Evolutionary conservation across 208 protist species (phyloP).

Genomic region (Polymyxa betae): DNA sequence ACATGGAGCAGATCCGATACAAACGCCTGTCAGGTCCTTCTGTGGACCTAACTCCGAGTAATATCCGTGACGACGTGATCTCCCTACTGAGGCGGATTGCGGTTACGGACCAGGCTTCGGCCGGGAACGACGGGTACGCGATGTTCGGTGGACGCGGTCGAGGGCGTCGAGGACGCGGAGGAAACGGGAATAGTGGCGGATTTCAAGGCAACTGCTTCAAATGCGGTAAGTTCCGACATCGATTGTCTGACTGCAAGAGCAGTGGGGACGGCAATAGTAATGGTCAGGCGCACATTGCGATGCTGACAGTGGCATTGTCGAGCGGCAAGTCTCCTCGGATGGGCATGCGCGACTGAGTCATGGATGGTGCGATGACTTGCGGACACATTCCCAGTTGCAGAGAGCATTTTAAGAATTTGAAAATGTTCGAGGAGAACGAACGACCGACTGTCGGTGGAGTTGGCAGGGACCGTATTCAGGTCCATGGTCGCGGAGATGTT

Average conservation of each 20-base stretch:
- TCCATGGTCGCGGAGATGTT: background rate
- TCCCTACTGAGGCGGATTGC: background rate
- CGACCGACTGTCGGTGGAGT: background rate
- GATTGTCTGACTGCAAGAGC: background rate
- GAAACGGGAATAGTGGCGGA: too few relatives aligned
- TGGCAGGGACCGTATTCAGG: background rate
- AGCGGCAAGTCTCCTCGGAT: too few relatives aligned
- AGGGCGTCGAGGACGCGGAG: background rate
- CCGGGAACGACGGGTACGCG: background rate
- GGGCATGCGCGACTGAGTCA: too few relatives aligned
- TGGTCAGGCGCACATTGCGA: too few relatives aligned
- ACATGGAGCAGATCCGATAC: constrained; percentile 23
- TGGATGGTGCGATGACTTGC: too few relatives aligned
- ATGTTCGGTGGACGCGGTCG: background rate
- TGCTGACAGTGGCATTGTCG: too few relatives aligned
- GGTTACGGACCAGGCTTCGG: background rate
- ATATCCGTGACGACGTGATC: background rate
- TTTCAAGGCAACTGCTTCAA: background rate
- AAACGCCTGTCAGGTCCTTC: constrained; percentile 20
- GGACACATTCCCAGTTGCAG: too few relatives aligned
- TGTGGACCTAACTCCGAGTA: background rate
- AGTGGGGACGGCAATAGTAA: too few relatives aligned
- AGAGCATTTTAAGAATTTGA: too few relatives aligned
- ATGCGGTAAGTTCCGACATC: background rate
- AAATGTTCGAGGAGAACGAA: too few relatives aligned